Evolutionary conservation across 768 basidiomycete species (phyloP).

Genomic region (Hemileccinum rubropunctum): DNA sequence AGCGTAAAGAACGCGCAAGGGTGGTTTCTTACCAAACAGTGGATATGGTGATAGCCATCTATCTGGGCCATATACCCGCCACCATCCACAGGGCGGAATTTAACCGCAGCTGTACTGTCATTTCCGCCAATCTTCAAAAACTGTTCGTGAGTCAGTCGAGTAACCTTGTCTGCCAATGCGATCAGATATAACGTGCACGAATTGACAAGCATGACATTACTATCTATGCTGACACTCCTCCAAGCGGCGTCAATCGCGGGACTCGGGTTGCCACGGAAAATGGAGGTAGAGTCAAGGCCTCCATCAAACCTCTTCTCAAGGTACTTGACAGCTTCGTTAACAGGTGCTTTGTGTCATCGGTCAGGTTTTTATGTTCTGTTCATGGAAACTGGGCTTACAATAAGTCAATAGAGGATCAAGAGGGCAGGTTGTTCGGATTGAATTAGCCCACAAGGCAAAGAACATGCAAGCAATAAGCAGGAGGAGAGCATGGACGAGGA

Average conservation of each 20-base stretch:
- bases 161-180: background rate
- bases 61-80: slow-evolving; percentile 9
- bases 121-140: slow-evolving; percentile 1
- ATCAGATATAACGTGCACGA: background rate
- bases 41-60: slow-evolving; percentile 7
- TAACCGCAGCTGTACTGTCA: background rate
- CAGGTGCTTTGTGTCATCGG: background rate
- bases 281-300: background rate
- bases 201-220: background rate
- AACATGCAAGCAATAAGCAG: background rate
- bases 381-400: background rate
- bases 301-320: slow-evolving; percentile 1
- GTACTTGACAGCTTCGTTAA: slow-evolving; percentile 5
- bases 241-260: slow-evolving; percentile 7
- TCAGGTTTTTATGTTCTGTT: background rate
- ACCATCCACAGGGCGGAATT: slow-evolving; percentile 6
- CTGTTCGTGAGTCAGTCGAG: slow-evolving; percentile 5
- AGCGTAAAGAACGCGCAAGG: background rate
- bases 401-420: background rate
- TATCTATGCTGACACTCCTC: background rate
- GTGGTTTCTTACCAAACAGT: slow-evolving; percentile 2
- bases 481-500: background rate
- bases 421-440: background rate
- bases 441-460: background rate
- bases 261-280: slow-evolving; percentile 1